These are phyloP conservation scores for Kodamaea sagamina DNA, from an alignment of 805 yeast species.

Conservation along the genomic window DNA sequence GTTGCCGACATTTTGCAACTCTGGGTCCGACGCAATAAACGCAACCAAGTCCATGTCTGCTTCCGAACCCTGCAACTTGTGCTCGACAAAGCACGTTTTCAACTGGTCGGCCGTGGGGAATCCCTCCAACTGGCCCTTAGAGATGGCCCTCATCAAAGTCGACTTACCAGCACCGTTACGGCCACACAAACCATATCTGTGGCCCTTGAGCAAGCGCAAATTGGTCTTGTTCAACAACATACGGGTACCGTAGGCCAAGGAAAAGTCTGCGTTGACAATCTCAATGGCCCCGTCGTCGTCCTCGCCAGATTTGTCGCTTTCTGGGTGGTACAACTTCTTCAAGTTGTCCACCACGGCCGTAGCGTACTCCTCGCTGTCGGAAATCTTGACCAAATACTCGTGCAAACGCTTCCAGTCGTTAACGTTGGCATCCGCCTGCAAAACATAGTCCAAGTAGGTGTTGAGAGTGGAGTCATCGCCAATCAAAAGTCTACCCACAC, in stretches of 20 bases:
- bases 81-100: conserved; percentile 96
- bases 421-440: conserved; percentile 45
- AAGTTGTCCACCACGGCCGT: conserved; percentile 49
- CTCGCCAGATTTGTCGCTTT: conserved; percentile 50
- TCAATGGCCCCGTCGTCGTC: conserved; percentile 80
- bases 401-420: conserved; percentile 51
- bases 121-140: conserved; percentile 95
- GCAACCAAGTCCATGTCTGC: conserved; percentile 85
- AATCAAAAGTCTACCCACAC: conserved; percentile 17
- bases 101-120: conserved; percentile 88
- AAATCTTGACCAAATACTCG: conserved; percentile 48
- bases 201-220: conserved; percentile 86
- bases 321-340: conserved; percentile 52
- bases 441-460: conserved; percentile 48
- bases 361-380: conserved; percentile 38
- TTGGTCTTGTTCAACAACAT: conserved; percentile 94
- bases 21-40: conserved; percentile 89
- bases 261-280: conserved; percentile 91
- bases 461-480: conserved; percentile 40
- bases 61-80: conserved; percentile 92
- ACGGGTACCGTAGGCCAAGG: conserved; percentile 95
- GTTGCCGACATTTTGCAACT: conserved; percentile 60
- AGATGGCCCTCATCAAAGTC: conserved; percentile 93
- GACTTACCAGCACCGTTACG: conserved; percentile 99
- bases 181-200: conserved; percentile 96